phyloP scores from a whole-genome alignment of 371 early-diverging fungal species.

The Apophysomyces variabilis region DNA sequence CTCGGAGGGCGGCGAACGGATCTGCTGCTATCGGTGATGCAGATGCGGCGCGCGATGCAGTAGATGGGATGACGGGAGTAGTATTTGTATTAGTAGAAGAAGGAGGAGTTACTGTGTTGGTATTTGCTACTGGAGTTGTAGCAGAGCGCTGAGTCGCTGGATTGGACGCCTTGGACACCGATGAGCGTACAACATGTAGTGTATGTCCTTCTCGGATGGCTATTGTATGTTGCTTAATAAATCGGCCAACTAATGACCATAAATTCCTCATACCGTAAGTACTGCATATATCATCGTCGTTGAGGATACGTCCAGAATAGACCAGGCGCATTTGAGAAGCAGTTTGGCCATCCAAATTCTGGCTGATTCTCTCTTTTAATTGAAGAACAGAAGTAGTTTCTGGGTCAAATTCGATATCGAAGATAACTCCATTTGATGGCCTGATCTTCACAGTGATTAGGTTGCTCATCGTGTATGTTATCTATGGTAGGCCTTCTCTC shows the following conservation, averaged over 20 bases:
- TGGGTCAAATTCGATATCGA: conserved; percentile 40
- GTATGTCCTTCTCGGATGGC: conserved; percentile 61
- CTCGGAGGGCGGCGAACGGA: conserved; percentile 21
- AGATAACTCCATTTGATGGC: conserved; percentile 47
- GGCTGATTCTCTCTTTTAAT: conserved; percentile 64
- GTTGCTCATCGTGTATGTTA: conserved; percentile 18
- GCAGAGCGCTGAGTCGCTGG: conserved; percentile 29
- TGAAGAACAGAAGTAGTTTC: conserved; percentile 54
- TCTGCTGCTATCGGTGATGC: conserved; percentile 7
- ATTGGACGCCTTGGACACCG: conserved; percentile 34
- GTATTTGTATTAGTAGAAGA: conserved; percentile 18
- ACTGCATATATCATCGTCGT: conserved; percentile 65
- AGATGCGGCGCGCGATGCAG: conserved; percentile 15
- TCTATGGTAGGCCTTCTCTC: no score
- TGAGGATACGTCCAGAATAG: conserved; percentile 73
- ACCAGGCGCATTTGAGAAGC: conserved; percentile 68
- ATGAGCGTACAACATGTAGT: conserved; percentile 64
- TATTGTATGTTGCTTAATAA: conserved; percentile 30
- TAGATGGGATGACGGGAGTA: conserved; percentile 11
- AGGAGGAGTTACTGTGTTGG: conserved; percentile 4
- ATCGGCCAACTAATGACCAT: conserved; percentile 5
- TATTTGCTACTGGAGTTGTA: conserved; percentile 20
- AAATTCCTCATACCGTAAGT: conserved; percentile 57
- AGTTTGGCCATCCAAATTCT: conserved; percentile 51
- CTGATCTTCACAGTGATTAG: conserved; percentile 42